phyloP scores from a whole-genome alignment of 2,329 filamentous ascomycete genomes.

The Colletotrichum gloeosporioides region DNA sequence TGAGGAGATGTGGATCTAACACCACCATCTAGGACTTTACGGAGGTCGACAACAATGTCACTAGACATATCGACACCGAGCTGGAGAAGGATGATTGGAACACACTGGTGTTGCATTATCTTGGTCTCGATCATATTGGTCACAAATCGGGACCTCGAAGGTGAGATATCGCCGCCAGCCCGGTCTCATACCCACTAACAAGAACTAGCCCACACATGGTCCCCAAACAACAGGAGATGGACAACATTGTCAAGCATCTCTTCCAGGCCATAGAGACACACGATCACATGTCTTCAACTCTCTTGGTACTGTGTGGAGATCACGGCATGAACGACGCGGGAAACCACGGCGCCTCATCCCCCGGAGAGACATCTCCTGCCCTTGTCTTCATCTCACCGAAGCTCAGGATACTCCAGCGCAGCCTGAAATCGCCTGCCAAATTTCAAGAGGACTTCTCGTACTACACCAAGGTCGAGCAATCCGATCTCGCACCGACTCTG shows the following conservation, averaged over 20 bases:
- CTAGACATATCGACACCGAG: conserved; percentile 82
- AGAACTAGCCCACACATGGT: conserved; percentile 79
- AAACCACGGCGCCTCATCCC: conserved; percentile 92
- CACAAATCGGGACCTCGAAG: conserved; percentile 92
- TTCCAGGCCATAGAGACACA: conserved; percentile 77
- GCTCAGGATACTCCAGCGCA: conserved; percentile 61
- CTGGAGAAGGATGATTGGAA: conserved; percentile 84
- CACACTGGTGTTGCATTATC: conserved; percentile 91
- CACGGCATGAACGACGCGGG: conserved; percentile 99
- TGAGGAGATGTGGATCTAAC: conserved; percentile 23
- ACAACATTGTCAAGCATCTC: conserved; percentile 76
- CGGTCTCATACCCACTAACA: background rate
- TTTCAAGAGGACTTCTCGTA: conserved; percentile 78
- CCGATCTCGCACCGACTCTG: conserved; percentile 89
- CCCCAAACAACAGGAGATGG: conserved; percentile 94
- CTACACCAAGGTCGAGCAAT: conserved; percentile 88
- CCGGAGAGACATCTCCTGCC: conserved; percentile 93
- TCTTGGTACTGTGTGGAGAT: conserved; percentile 89
- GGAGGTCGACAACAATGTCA: conserved; percentile 97
- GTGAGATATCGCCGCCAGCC: conserved; percentile 42
- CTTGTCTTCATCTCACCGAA: conserved; percentile 91
- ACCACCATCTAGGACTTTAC: conserved; percentile 77
- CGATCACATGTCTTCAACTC: conserved; percentile 74
- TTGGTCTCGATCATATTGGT: conserved; percentile 95
- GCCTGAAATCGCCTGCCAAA: conserved; percentile 56